phyloP scores from a whole-genome alignment of 2,329 filamentous ascomycete species.

The Xylariaceae sp. region DNA sequence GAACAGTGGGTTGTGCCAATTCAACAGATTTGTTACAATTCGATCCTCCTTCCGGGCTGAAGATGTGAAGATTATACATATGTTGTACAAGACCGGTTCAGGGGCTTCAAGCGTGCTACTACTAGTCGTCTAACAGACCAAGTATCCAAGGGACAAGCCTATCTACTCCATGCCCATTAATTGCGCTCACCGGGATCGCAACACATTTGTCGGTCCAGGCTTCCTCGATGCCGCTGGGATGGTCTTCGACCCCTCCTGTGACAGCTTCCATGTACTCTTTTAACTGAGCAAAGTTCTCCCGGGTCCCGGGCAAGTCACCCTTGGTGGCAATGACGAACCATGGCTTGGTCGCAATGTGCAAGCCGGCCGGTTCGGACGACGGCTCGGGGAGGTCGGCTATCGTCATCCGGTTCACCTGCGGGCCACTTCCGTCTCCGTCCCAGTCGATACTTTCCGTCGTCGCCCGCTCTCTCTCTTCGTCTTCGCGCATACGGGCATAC shows the following conservation, averaged over 20 bases:
- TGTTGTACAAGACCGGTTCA: too few species aligned
- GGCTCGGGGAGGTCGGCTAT: conserved; percentile 23
- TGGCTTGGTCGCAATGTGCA: conserved; percentile 86
- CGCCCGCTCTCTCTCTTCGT: conserved; percentile 62
- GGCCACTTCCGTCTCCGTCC: conserved; percentile 47
- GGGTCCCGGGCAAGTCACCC: conserved; percentile 73
- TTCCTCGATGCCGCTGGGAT: conserved; percentile 63
- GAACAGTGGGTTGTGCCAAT: too few species aligned
- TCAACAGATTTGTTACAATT: too few species aligned
- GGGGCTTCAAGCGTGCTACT: too few species aligned
- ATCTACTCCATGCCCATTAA: conserved; percentile 77
- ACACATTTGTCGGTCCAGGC: conserved; percentile 58
- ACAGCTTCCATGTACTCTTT: conserved; percentile 66
- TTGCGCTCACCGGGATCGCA: conserved; percentile 83
- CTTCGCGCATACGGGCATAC: conserved; percentile 75
- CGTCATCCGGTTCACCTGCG: conserved; percentile 21
- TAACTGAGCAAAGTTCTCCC: conserved; percentile 68
- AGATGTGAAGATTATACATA: too few species aligned
- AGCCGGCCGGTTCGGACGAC: conserved; percentile 28
- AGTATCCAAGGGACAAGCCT: conserved; percentile 68
- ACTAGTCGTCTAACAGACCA: conserved; percentile 54
- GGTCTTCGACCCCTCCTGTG: conserved; percentile 54
- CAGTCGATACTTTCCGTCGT: conserved; percentile 52
- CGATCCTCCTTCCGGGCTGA: too few species aligned
- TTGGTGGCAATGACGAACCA: conserved; percentile 97